A percentile compares a stretch with the other conserved stretches of the same genome.
These are phyloP conservation scores for Blastobotrys elegans DNA, from an alignment of 1,139 yeast genomes.

Conservation along the genomic window DNA sequence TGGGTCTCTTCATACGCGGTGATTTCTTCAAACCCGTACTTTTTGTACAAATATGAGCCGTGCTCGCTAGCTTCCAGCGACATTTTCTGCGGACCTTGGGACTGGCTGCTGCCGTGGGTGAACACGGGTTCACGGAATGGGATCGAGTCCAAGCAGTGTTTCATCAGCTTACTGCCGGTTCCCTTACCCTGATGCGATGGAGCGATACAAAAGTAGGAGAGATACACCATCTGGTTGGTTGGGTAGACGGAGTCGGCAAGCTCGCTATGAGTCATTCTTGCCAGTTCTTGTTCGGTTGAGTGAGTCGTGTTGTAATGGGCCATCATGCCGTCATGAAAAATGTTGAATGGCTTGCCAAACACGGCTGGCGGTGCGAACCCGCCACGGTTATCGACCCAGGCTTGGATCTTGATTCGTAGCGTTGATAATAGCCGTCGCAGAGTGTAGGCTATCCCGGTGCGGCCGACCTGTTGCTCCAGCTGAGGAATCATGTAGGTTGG, in stretches of 20 bases:
- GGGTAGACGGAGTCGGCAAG: constrained; percentile 8
- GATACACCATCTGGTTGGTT: constrained; percentile 8
- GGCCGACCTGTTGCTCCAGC: constrained; percentile 10
- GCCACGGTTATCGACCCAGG: not conserved
- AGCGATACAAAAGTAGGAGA: constrained; percentile 20
- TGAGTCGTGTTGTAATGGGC: not conserved
- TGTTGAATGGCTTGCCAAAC: not conserved
- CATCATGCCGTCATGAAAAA: not conserved
- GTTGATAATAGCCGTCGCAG: not conserved
- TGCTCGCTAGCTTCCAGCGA: constrained; percentile 11
- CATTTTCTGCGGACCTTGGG: constrained; percentile 12
- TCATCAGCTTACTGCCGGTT: constrained; percentile 39
- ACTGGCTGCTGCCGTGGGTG: not conserved
- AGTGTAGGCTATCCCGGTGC: constrained; percentile 9
- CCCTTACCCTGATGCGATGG: constrained; percentile 35
- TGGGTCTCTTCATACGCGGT: not conserved
- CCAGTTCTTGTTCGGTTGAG: not conserved
- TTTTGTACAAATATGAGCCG: constrained; percentile 7
- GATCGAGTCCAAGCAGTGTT: constrained; percentile 16
- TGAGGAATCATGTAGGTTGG: constrained; percentile 13
- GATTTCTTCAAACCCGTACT: constrained; percentile 7
- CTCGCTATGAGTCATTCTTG: constrained; percentile 4
- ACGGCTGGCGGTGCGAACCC: not conserved
- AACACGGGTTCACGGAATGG: constrained; percentile 10
- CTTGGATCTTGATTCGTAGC: not conserved